Percentiles rank a stretch among this genome's conserved stretches.
Conservation (phyloP, 805 yeast genomes). For the Pichia scutulata region DNA sequence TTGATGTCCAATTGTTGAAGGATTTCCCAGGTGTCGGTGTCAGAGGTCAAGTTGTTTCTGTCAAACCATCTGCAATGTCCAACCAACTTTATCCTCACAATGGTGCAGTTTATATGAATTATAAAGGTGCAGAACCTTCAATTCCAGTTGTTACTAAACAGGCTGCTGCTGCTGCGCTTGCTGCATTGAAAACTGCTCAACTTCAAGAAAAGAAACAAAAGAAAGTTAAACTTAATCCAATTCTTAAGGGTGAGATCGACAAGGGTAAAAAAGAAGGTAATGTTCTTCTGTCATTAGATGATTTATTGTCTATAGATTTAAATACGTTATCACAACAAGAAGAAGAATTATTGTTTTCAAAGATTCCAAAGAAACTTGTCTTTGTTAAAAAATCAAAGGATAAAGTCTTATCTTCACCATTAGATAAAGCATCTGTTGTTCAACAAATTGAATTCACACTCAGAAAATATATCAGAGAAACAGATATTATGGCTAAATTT, state of each 20-base stretch:
- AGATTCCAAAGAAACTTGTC: constrained; percentile 5
- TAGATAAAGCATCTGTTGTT: constrained; percentile 1
- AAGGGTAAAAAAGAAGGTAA: not conserved
- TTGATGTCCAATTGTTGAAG: constrained; percentile 67
- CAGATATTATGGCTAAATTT: constrained; percentile 15
- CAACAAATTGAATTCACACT: constrained; percentile 9
- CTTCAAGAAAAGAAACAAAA: constrained; percentile 6
- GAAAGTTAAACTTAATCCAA: constrained; percentile 6
- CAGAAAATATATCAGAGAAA: constrained; percentile 9
- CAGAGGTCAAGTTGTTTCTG: constrained; percentile 66
- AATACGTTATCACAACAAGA: constrained; percentile 17
- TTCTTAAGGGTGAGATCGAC: constrained; percentile 6
- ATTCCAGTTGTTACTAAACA: constrained; percentile 26
- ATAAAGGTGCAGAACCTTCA: constrained; percentile 24
- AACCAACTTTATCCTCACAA: constrained; percentile 62
- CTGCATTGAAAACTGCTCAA: constrained; percentile 10
- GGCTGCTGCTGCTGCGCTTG: constrained; percentile 9
- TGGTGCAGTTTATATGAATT: constrained; percentile 63
- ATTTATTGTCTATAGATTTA: constrained; percentile 21
- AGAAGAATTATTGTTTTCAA: constrained; percentile 8
- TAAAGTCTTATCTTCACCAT: constrained; percentile 13
- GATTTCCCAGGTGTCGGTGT: constrained; percentile 59
- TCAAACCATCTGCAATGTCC: constrained; percentile 77
- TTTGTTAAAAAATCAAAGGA: constrained; percentile 18
- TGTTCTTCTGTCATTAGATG: constrained; percentile 21